Conservation (phyloP, 202 grass and related monocot species). For the Carex sylvatica region DNA sequence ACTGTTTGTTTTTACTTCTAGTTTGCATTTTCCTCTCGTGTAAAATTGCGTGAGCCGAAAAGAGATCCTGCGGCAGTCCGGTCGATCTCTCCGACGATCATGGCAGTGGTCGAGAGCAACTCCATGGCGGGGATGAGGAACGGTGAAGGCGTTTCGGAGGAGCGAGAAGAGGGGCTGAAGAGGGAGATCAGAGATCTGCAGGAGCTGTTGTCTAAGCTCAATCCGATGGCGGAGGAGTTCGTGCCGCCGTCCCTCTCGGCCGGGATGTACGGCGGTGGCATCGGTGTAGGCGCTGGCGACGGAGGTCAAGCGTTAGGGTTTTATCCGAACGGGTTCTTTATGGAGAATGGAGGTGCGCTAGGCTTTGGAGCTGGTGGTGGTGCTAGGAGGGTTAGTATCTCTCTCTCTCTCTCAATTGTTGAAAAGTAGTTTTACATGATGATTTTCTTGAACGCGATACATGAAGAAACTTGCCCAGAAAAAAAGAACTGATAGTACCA, state of each 20-base stretch:
- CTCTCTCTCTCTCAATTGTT: not conserved
- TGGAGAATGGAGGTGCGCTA: conserved; percentile 34
- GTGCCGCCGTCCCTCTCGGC: conserved; percentile 63
- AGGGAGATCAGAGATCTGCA: conserved; percentile 96
- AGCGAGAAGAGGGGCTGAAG: conserved; percentile 52
- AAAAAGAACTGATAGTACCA: not conserved
- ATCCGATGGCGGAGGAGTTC: conserved; percentile 99
- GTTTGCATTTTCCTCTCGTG: not conserved
- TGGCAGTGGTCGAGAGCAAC: conserved; percentile 29
- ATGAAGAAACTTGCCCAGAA: not conserved
- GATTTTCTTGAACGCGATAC: not conserved
- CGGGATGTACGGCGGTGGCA: conserved; percentile 14
- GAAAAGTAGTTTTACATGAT: not conserved
- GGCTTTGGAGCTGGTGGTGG: conserved; percentile 41
- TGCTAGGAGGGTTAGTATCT: conserved; percentile 52
- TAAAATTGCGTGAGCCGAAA: not conserved
- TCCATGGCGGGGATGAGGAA: not conserved
- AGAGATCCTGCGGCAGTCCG: not conserved
- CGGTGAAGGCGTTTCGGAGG: not conserved
- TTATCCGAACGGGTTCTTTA: conserved; percentile 18
- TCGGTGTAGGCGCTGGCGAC: conserved; percentile 21
- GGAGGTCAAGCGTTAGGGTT: conserved; percentile 30
- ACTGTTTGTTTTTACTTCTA: not conserved
- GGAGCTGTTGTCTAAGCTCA: conserved; percentile 98
- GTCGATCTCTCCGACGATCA: conserved; percentile 17